Percentiles rank a stretch among this genome's conserved stretches.
Evolutionary conservation across 2,329 filamentous ascomycete species (phyloP).

Genomic region (Knoxdaviesia proteae): DNA sequence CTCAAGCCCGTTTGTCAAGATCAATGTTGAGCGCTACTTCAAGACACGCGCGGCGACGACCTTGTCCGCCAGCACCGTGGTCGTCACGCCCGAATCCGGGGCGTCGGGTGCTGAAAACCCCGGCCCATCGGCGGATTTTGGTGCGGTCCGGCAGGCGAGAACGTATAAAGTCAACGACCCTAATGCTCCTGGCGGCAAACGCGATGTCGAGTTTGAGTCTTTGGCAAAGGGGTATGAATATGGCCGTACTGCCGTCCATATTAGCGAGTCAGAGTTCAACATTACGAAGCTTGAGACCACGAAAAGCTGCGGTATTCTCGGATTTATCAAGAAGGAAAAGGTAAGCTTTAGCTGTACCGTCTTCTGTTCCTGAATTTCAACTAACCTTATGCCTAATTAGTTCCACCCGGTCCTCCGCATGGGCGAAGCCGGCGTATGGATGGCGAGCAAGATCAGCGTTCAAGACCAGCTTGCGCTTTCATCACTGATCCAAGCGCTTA

Average conservation of each 20-base stretch:
- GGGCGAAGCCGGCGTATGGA: conserved; percentile 58
- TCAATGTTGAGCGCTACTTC: conserved; percentile 81
- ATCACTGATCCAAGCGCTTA: conserved; percentile 71
- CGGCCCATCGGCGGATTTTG: conserved; percentile 21
- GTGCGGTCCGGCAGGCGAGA: conserved; percentile 54
- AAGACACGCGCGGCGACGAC: conserved; percentile 60
- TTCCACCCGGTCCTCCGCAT: conserved; percentile 74
- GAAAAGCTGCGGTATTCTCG: conserved; percentile 60
- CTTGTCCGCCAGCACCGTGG: conserved; percentile 58
- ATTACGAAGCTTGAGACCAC: conserved; percentile 70
- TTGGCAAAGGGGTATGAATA: conserved; percentile 91
- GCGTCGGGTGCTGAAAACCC: conserved; percentile 22
- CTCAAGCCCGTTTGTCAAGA: conserved; percentile 27
- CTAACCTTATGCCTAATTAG: conserved; percentile 16
- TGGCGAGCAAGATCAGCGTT: conserved; percentile 60
- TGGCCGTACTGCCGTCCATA: conserved; percentile 75
- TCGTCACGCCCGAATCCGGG: conserved; percentile 27
- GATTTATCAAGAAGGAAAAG: conserved; percentile 57
- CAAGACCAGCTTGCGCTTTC: conserved; percentile 70
- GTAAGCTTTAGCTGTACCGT: conserved; percentile 19
- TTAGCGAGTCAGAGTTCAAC: conserved; percentile 68
- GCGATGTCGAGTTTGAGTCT: conserved; percentile 60
- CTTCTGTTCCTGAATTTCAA: background rate
- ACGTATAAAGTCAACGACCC: conserved; percentile 66
- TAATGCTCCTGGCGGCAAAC: conserved; percentile 54